Percentiles rank a stretch among this genome's conserved stretches.
Conservation (phyloP, 2,329 filamentous ascomycete genomes). For the Fusarium goolgardi region DNA sequence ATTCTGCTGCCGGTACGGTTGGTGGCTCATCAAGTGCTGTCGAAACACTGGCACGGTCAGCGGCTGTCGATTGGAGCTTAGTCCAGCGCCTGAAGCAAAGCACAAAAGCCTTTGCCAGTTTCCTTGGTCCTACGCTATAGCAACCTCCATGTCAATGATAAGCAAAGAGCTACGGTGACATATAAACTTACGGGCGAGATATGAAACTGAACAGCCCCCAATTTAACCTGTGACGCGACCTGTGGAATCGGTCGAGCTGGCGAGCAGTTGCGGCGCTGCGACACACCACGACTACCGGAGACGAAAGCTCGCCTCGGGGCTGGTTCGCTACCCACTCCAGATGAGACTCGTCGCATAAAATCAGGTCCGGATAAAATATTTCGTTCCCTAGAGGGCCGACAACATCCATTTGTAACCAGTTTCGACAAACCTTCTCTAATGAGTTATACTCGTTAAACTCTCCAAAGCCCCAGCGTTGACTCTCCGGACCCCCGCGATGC, state of each 20-base stretch:
- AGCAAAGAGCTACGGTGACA: neutral
- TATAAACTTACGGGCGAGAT: constrained; percentile 52
- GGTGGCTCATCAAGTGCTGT: constrained; percentile 20
- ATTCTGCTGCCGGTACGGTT: neutral
- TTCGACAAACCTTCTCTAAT: constrained; percentile 20
- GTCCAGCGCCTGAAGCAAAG: constrained; percentile 47
- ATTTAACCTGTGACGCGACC: constrained; percentile 29
- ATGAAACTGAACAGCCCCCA: constrained; percentile 51
- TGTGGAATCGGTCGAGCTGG: constrained; percentile 33
- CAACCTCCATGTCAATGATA: neutral
- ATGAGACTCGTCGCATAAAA: constrained; percentile 39
- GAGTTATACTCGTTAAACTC: constrained; percentile 9
- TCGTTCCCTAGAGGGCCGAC: neutral
- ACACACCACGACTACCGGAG: constrained; percentile 51
- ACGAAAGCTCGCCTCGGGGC: constrained; percentile 16
- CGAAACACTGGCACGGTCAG: constrained; percentile 28
- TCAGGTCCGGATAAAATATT: constrained; percentile 43
- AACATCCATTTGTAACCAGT: constrained; percentile 35
- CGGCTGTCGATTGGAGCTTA: constrained; percentile 16
- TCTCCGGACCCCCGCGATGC: neutral
- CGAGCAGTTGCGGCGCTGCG: constrained; percentile 49
- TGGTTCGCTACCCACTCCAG: constrained; percentile 2
- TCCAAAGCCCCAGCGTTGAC: constrained; percentile 1
- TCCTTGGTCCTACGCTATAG: constrained; percentile 53
- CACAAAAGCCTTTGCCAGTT: constrained; percentile 51